A percentile compares a stretch with the other conserved stretches of the same genome.
phyloP scores from a whole-genome alignment of 2,329 filamentous ascomycete species.

The Colletotrichum liaoningense region DNA sequence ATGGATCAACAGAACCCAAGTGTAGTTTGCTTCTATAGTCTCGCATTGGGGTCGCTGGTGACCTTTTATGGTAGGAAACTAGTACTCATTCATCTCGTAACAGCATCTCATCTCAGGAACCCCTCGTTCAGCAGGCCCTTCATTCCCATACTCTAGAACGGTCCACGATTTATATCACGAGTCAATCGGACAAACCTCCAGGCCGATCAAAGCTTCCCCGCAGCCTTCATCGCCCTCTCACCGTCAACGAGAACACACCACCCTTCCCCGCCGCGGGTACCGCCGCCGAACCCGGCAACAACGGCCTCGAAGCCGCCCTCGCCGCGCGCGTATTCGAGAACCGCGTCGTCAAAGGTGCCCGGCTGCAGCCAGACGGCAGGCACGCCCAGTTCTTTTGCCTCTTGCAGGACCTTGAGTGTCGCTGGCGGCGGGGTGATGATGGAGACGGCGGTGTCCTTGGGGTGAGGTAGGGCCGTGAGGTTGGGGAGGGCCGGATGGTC shows the following conservation, averaged over 20 bases:
- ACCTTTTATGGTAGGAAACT: neutral
- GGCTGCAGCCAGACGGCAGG: constrained; percentile 90
- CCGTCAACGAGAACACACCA: constrained; percentile 93
- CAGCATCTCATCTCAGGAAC: neutral
- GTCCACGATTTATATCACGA: neutral
- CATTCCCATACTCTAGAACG: neutral
- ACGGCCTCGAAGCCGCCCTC: constrained; percentile 75
- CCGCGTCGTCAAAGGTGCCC: constrained; percentile 83
- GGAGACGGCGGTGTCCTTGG: constrained; percentile 79
- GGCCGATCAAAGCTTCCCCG: constrained; percentile 60
- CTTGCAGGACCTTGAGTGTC: constrained; percentile 78
- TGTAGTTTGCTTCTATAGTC: neutral
- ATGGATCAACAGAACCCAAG: neutral
- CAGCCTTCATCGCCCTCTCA: constrained; percentile 69
- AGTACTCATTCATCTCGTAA: constrained; percentile 11
- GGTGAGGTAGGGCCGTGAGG: constrained; percentile 73
- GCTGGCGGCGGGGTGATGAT: constrained; percentile 88
- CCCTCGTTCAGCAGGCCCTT: neutral
- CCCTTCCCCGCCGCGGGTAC: constrained; percentile 70
- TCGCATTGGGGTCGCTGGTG: neutral
- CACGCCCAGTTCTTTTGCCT: constrained; percentile 81
- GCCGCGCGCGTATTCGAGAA: constrained; percentile 74
- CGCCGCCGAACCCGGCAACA: constrained; percentile 72
- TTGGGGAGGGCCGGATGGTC: constrained; percentile 74
- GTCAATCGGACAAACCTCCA: neutral